Evolutionary conservation across 495 filamentous ascomycete species (phyloP), one percentile per base, ranked within the genome.

Genomic region (Bathelium albidoporum): DNA sequence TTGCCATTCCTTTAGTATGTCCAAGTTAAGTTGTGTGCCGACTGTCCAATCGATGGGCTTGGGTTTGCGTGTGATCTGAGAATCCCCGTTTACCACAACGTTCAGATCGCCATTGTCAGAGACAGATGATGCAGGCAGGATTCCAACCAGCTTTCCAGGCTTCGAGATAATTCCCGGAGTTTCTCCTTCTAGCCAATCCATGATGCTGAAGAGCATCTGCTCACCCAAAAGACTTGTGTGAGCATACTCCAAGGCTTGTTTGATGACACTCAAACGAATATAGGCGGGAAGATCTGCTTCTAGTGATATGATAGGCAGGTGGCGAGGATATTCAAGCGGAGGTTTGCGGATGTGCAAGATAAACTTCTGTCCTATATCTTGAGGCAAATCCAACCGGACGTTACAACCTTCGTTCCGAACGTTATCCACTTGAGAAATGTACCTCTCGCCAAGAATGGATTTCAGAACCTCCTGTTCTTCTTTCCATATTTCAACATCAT

Each of bases 101-200:
- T 28, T 67, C 2, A 32, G 44, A 10, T 26, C 62, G 26, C 55
- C 34, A 26, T 62, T 53, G 28, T 69, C 64, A 22, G 80, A 81
- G 1, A 82, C 80, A 11, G 60, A 58, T 5, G 83, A 84, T 4
- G 84, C 89, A 20, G 86, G 80, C 10, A 91, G 85, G 32, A 98
- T 88, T 59, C 95, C 91, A 36, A 87, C 80, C 41, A 98, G 80
- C 60, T 79, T 85, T 1, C 92, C 94, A 0, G 94, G 95, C 52
- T 84, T 83, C 62, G 91, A 83, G 44, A 96, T 83, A 59, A 97
- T 90, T 3, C 73, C 68, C 41, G 85, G 82, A 53, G 96, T 81
- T 60, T 92, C 83, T 29, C 83, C 78, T 70, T 97, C 91, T 14
- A 97, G 72, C 91, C 92, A 98, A 73, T 95, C 90, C 18, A 93